Base-by-base conservation (phyloP, 768 basidiomycete genomes). In the Tulasnella sp. region DNA sequence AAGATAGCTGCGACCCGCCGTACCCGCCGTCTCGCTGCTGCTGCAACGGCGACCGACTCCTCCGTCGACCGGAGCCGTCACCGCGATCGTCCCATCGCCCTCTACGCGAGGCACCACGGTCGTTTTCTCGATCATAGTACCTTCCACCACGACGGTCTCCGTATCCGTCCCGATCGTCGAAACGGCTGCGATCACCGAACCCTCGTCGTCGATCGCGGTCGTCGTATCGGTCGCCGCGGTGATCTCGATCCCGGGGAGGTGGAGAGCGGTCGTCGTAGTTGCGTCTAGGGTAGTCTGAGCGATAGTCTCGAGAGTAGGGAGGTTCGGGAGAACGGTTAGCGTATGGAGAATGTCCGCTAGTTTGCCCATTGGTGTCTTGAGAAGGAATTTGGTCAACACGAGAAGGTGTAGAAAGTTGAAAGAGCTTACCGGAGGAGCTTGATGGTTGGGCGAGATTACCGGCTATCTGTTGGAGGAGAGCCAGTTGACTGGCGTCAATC, bases 381-480 rank as follows among this genome's bases (percentile, higher is more conserved):
- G 75, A 71, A 8, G 77, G 74, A 76, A 78, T 76, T 69, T 75
- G 73, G 29, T 59, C 47, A 64, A 39, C 16, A 41, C 65, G 41
- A 44, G 37, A 59, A 52, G 40, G 68, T 59, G 17, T 39, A 0
- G 19, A 63, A 65, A 69, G 37, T 76, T 86, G 85, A 59, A 59
- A 4, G 2, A 11, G n/a, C 52, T 29, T 59, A 59, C 52, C 52
- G 26, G 44, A 47, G 19, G 17, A 19, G 29, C 52, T n/a, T 26
- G 22, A 7, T 59, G 52, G 52, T 29, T 59, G 52, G 32, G 52
- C 5, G 52, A 59, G 52, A 32, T 59, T 59, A 77, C 88, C 86
- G 69, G 90, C 84, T 78, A 93, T 84, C 78, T 91, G 91, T 78
- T 92, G 90, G 77, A 94, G 82, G 75, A 91, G 82, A 64, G 89